phyloP scores from a whole-genome alignment of 2,329 filamentous ascomycete genomes.

The Eurotiales sp. region DNA sequence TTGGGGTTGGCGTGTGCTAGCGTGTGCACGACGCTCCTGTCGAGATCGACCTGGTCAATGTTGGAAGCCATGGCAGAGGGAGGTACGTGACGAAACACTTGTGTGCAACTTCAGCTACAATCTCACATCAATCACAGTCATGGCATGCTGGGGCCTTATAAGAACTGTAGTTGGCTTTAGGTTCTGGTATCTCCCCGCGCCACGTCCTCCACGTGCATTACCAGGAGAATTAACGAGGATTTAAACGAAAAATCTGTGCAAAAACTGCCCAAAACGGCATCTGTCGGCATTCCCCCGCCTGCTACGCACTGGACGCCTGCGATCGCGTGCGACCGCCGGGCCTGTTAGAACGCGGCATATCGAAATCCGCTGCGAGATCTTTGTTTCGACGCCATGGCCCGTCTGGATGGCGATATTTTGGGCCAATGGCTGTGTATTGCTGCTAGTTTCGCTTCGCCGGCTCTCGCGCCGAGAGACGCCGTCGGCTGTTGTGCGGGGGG shows the following conservation, averaged over 20 bases:
- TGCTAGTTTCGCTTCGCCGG: background rate
- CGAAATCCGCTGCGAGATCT: no score
- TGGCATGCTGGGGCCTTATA: no score
- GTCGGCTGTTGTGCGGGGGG: no score
- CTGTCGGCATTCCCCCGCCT: background rate
- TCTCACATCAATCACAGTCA: no score
- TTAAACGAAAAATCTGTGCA: no score
- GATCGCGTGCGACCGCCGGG: background rate
- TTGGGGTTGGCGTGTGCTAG: background rate
- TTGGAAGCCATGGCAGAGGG: background rate
- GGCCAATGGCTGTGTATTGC: no score
- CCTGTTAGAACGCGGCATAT: no score
- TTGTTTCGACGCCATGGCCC: background rate
- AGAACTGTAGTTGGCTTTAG: background rate
- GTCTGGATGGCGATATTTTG: background rate
- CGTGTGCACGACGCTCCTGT: background rate
- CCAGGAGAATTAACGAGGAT: no score
- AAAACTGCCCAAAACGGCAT: background rate
- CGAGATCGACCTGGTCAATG: background rate
- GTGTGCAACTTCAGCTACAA: no score
- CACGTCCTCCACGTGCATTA: no score
- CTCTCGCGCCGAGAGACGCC: background rate
- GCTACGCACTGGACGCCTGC: background rate
- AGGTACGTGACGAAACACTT: no score
- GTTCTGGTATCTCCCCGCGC: background rate